Base-by-base conservation (phyloP, 2,329 filamentous ascomycete genomes). In the Plenodomus tracheiphilus region DNA sequence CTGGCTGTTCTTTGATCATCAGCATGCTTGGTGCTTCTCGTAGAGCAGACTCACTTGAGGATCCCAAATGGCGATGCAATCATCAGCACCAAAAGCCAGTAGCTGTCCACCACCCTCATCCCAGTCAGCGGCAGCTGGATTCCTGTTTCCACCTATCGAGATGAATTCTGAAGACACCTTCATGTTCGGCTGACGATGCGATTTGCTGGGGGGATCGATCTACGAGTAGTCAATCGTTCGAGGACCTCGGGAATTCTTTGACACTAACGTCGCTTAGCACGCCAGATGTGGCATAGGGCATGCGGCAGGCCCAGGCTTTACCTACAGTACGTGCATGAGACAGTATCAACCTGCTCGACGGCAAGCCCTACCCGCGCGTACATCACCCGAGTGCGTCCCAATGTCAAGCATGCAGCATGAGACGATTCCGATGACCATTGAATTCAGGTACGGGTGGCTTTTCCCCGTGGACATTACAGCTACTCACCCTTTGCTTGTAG, bases 41-140 rank as follows among this genome's bases (percentile, higher is more conserved):
- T 15, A 28, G 16, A 22, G 21, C 32, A 39, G 50, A 75, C 85
- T 74, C 79, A 92, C 89, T 69, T 81, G 73, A 47, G 91, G 91
- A 68, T 85, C 79, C 94, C 94, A 99, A 35, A 97, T 69, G 37
- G 91, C 93, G 61, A 99, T 82, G 74, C 94, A 94, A 61, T 86
- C 85, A 73, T 95, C 90, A 8, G 92, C 87, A 25, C 94, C 94
- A 75, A 90, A 99, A 22, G 91, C 94, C 45, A 99, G 79, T 38
- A 91, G 70, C 9, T 88, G 89, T 17, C 77, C 77, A 55, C 71
- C 66, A 16, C 81, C 75, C 17, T 75, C 68, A 67, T 88, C 85
- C 94, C 94, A 99, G 75, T 97, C 93, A 21, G 93, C 92, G 21
- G 91, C 89, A 15, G 87, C 86, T 16, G 93, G 88, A 65, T 97